Conservation (phyloP, 2,329 filamentous ascomycete species). For the Peltaster fructicola region DNA sequence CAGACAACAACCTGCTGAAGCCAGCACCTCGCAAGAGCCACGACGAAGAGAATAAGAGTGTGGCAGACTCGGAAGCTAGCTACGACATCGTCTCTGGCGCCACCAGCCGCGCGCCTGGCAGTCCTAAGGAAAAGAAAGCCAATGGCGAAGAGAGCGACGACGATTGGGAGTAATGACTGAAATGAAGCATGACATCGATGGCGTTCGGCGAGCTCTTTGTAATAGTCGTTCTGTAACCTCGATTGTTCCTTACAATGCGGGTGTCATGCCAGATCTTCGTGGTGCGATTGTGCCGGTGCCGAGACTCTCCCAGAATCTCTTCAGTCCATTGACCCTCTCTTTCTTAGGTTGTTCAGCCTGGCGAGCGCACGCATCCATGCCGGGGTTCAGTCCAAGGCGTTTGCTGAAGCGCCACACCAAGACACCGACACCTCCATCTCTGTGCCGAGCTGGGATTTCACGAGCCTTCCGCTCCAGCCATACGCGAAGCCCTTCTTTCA, state of each 20-base stretch:
- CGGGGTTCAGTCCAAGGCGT: conserved; percentile 24
- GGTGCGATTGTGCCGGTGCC: too few relatives aligned
- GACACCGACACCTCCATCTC: conserved; percentile 21
- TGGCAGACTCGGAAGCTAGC: conserved; percentile 83
- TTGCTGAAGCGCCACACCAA: conserved; percentile 24
- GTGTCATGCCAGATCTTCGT: too few relatives aligned
- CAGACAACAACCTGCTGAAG: conserved; percentile 11
- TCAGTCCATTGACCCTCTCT: conserved; percentile 29
- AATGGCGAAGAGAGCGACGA: conserved; percentile 17
- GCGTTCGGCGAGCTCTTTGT: too few relatives aligned
- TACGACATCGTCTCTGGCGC: conserved; percentile 77
- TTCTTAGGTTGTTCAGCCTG: conserved; percentile 18
- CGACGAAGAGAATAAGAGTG: conserved; percentile 60
- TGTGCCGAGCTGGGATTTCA: conserved; percentile 19
- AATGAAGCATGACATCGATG: too few relatives aligned
- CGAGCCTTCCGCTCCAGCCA: conserved; percentile 37
- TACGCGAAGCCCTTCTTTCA: conserved; percentile 47
- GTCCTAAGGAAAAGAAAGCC: conserved; percentile 37
- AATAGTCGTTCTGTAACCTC: too few relatives aligned
- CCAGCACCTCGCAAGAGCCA: conserved; percentile 56
- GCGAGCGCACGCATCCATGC: not conserved
- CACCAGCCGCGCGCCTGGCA: conserved; percentile 57
- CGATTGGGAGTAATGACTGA: conserved; percentile 24
- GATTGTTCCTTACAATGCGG: too few relatives aligned
- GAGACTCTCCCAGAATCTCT: conserved; percentile 49